Evolutionary conservation across 2,329 filamentous ascomycete genomes (phyloP), one percentile per base, ranked within the genome.

Genomic region (Fusarium ambrosium): DNA sequence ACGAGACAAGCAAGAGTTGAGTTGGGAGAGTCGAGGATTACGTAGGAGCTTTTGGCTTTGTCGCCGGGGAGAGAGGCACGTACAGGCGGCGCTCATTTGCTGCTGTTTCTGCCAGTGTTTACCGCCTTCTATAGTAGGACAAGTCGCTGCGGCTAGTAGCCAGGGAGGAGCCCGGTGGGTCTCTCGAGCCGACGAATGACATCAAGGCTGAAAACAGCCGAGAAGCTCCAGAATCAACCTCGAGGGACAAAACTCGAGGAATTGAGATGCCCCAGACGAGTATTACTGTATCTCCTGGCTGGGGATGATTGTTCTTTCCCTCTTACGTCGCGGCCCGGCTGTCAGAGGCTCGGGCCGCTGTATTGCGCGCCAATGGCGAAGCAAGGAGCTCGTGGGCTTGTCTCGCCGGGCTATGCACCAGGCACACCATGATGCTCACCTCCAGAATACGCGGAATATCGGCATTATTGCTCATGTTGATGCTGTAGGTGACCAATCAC

Each of bases 391-490:
- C 32, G 32, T 62, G 37, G 61, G 55, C 58, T 43, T 72, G 55
- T 67, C 66, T 58, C 72, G 64, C 45, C 70, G 77, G 45, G 70
- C 69, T 59, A 69, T 71, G 45, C 72, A 80, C 60, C 63, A 71
- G 24, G 43, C 70, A 20, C 74, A 78, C 45, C 72, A 79, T 65
- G 77, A 79, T 74, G 63, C 76, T 36, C 77, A 76, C 27, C 71
- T 84, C 10, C 75, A 81, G 58, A 90, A 90, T 78, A 97, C 95
- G 62, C 90, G 96, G 77, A 99, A 99, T 81, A 98, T 99, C 81
- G 97, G 97, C 71, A 98, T 99, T 77, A 98, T 99, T 82, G 97
- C 97, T 69, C 97, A 99, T 83, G 98, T 99, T 75, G 97, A 98
- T 91, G 97, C 97, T 66, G 89, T 91, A 82, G 65, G 88, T 82